phyloP scores from a whole-genome alignment of 2,329 filamentous ascomycete species.

The Colletotrichum eremochloae region DNA sequence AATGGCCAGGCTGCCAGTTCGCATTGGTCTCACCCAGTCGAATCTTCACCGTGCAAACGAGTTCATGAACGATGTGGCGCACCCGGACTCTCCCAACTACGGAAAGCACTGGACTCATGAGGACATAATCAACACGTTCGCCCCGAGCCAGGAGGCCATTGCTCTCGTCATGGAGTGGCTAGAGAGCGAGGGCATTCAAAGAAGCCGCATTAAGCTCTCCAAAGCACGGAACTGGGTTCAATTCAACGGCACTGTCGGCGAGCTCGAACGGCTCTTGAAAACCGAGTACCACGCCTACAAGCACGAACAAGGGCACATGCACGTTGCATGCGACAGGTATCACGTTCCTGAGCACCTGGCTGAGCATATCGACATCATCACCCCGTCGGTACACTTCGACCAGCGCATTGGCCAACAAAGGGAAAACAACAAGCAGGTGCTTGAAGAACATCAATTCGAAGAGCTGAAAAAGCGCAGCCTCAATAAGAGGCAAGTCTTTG shows the following conservation, averaged over 20 bases:
- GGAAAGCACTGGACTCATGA: constrained; percentile 62
- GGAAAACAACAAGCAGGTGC: constrained; percentile 43
- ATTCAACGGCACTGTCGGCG: constrained; percentile 66
- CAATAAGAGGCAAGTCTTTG: constrained; percentile 30
- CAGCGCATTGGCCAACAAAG: constrained; percentile 48
- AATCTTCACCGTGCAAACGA: constrained; percentile 43
- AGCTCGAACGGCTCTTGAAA: constrained; percentile 66
- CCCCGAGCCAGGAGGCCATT: constrained; percentile 59
- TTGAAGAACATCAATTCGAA: constrained; percentile 44
- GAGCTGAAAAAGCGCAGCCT: constrained; percentile 47
- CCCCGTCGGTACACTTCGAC: constrained; percentile 57
- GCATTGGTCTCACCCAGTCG: constrained; percentile 42
- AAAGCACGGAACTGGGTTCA: constrained; percentile 66
- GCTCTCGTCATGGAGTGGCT: constrained; percentile 67
- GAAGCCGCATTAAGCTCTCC: constrained; percentile 62
- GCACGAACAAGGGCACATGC: constrained; percentile 52
- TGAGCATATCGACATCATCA: constrained; percentile 57
- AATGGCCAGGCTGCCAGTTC: constrained; percentile 39
- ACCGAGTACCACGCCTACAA: constrained; percentile 66
- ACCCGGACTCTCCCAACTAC: constrained; percentile 60
- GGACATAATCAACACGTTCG: constrained; percentile 59
- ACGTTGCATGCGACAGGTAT: constrained; percentile 59
- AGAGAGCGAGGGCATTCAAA: constrained; percentile 62
- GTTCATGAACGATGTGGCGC: constrained; percentile 43
- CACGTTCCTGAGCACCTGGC: constrained; percentile 54